Base-by-base conservation (phyloP, 805 yeast species). In the Candida khao-thaluensis region DNA sequence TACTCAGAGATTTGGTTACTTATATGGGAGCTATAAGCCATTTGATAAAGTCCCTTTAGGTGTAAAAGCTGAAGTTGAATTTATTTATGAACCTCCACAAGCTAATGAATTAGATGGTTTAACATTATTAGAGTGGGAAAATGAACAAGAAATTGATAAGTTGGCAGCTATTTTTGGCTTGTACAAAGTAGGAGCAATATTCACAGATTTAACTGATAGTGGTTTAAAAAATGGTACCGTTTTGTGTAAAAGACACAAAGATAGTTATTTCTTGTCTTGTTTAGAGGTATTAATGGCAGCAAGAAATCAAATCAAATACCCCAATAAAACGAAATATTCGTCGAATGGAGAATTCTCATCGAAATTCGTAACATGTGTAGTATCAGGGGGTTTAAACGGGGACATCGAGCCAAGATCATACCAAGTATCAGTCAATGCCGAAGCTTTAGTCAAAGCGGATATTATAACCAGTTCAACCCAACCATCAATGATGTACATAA, bases 71-170 rank as follows among this genome's bases (percentile, higher is more conserved):
- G 86, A 84, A 30, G 96, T 93, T 1, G 93, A 91, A 52, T 91
- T 95, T 2, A 88, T 93, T 17, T 87, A 85, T 61, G 99, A 93
- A 57, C 95, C 97, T 0, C 84, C 95, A 6, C 99, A 93, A 60
- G 66, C 72, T 2, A 90, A 84, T 49, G 95, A 85, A 50, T 74
- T 77, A 36, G 99, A 93, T 61, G 97, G 98, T 0, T 53, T 93
- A 15, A 75, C 87, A 0, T 59, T 77, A 33, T 64, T 72, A 33
- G 55, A 58, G 1, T 88, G 75, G 76, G 81, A 75, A 23, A 75
- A 77, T 30, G 81, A 81, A 41, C 56, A 53, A 1, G 57, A 69
- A 11, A 74, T 85, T 3, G 77, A 82, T 45, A 52, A 57, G 6
- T 57, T 85, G 10, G 87, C 88, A 0, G 45, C 51, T 3, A 48